Evolutionary conservation across 352 stramenopile genomes (phyloP).

Genomic region (Albugo candida): DNA sequence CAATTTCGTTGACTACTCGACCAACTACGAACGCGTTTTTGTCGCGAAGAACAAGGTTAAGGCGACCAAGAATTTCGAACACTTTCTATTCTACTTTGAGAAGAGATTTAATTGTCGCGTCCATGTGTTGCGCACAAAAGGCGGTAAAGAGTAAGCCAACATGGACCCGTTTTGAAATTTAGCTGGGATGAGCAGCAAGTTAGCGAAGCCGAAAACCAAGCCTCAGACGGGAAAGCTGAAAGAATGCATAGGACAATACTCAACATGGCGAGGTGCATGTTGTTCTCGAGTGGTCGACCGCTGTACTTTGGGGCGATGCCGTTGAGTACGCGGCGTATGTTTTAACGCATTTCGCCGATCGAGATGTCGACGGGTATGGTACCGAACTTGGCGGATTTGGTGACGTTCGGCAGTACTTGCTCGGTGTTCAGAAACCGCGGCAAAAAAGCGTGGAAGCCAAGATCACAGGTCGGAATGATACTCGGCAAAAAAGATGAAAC

Average conservation of each 20-base stretch:
- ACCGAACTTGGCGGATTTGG: not conserved
- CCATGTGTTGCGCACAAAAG: not conserved
- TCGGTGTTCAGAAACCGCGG: not conserved
- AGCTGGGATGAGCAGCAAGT: not conserved
- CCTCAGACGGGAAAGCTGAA: not conserved
- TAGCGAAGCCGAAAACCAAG: not conserved
- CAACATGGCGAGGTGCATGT: not conserved
- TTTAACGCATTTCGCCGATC: conserved; percentile 1
- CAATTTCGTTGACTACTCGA: not conserved
- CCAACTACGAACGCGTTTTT: not conserved
- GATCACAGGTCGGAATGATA: not conserved
- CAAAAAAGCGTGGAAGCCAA: conserved; percentile 1
- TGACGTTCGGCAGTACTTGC: conserved; percentile 1
- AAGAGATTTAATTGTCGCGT: not conserved
- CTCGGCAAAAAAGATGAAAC: conserved; percentile 5
- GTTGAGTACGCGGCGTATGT: conserved; percentile 1
- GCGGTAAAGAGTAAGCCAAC: not conserved
- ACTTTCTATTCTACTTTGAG: not conserved
- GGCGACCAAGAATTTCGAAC: not conserved
- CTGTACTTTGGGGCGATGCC: conserved; percentile 3
- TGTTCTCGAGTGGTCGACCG: not conserved
- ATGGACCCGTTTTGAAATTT: not conserved
- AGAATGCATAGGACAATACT: not conserved
- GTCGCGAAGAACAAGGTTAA: not conserved
- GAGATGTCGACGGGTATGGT: not conserved